A percentile compares a stretch with the other conserved stretches of the same genome.
These are phyloP conservation scores for Calonectria honghensis DNA, from an alignment of 2,329 filamentous ascomycete species.

Conservation along the genomic window DNA sequence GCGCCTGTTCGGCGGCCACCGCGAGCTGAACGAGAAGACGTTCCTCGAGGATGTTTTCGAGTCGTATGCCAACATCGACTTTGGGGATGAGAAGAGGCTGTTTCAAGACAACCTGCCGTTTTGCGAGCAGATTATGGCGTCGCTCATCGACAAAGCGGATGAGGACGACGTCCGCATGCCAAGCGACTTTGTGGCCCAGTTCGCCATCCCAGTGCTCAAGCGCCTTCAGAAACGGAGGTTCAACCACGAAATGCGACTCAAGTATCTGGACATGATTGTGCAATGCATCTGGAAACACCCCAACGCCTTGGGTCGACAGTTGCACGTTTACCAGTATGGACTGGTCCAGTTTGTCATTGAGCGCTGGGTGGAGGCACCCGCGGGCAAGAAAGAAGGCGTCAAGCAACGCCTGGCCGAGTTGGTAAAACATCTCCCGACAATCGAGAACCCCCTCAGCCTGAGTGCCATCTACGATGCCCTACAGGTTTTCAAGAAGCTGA, in stretches of 20 bases:
- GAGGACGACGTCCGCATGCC: constrained; percentile 39
- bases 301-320: not conserved
- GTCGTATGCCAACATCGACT: constrained; percentile 13
- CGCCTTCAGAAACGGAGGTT: constrained; percentile 42
- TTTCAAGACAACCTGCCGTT: constrained; percentile 47
- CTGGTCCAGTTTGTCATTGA: constrained; percentile 41
- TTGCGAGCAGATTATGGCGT: constrained; percentile 39
- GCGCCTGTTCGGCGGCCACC: constrained; percentile 44
- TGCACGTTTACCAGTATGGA: constrained; percentile 15
- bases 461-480: not conserved
- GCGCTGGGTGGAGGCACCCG: constrained; percentile 40
- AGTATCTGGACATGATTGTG: constrained; percentile 44
- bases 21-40: constrained; percentile 41
- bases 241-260: constrained; percentile 39
- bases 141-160: constrained; percentile 35
- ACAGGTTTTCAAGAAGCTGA: not conserved
- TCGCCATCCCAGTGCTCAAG: constrained; percentile 51
- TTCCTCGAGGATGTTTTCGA: constrained; percentile 47
- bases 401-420: constrained; percentile 32
- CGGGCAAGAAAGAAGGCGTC: constrained; percentile 4
- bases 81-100: constrained; percentile 32
- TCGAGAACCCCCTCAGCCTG: not conserved
- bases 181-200: constrained; percentile 43
- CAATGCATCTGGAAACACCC: constrained; percentile 36
- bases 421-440: constrained; percentile 31